These are phyloP conservation scores for Sarcocystis neurona DNA, from an alignment of 169 alveolate genomes.

Conservation along the genomic window DNA sequence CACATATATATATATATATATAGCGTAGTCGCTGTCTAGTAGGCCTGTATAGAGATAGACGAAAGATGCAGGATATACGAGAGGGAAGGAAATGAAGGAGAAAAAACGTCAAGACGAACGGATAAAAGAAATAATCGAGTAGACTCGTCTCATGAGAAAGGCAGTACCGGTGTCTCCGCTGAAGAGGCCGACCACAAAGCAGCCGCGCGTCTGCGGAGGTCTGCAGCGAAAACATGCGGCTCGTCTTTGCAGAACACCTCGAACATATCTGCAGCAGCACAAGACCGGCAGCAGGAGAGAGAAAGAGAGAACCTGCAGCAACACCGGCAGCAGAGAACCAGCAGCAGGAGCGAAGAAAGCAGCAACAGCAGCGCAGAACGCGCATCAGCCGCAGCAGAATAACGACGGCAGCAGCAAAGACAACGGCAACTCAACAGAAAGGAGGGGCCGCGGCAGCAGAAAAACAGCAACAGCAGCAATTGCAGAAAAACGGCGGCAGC, in stretches of 20 bases:
- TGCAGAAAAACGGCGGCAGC: no score
- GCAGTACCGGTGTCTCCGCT: background rate
- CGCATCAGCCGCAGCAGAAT: no score
- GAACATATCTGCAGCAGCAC: background rate
- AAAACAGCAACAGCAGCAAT: no score
- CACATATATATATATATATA: background rate
- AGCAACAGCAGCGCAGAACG: no score
- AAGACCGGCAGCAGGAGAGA: no score
- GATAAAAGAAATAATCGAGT: background rate
- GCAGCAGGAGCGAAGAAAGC: no score
- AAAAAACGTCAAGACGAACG: background rate
- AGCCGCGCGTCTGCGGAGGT: background rate
- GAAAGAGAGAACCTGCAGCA: background rate
- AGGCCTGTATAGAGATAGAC: background rate
- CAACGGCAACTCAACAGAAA: no score
- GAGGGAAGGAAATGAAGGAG: background rate
- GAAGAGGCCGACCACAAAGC: background rate
- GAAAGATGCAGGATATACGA: background rate
- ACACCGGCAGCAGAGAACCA: no score
- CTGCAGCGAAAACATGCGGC: conserved; percentile 24
- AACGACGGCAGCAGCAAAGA: no score
- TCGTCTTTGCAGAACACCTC: conserved; percentile 11
- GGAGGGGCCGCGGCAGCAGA: no score
- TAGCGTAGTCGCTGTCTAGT: background rate
- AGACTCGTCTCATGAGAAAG: background rate